Base-by-base conservation (phyloP, 306 rosid genomes). In the Benincasa hispida region DNA sequence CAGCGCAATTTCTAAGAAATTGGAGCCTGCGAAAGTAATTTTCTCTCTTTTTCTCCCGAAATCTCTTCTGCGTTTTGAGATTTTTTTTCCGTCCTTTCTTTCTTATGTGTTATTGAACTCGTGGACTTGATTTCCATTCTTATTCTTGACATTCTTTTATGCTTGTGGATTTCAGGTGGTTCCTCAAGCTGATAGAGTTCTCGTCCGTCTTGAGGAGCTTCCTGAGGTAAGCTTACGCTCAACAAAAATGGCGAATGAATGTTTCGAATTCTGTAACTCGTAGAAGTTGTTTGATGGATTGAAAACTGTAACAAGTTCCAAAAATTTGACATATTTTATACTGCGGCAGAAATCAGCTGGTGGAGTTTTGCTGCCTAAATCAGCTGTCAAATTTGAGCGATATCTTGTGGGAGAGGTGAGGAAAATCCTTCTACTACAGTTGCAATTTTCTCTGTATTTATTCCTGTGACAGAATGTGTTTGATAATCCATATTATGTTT, bases 171-270 rank as follows among this genome's bases (percentile, higher is more conserved):
- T 48, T 78, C 86, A 93, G 98, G 97, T 93, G 61, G 88, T 86
- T 66, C 98, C 98, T 0, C 98, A 91, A 85, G 96, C 91, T 81
- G 98, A 93, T 78, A 90, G 97, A 81, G 98, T 93, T 75, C 96
- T 93, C 67, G 66, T 93, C 80, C 98, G 96, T 79, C 84, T 93
- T 25, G 91, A 91, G 83, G 78, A 85, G 73, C 87, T 85, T 50
- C 60, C 91, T 11, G 85, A 88, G 81, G 98, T 93, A 83, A 69
- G n/a, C 48, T 63, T 56, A 85, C 60, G 10, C 53, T 63, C 45
- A 0, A 1, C 6, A 62, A 65, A 50, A 24, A 30, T 63, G 59
- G 68, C 39, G 11, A 28, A 27, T 39, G 24, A 37, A n/a, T 51
- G 19, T 17, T 57, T 3, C 1, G 56, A 13, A 45, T 45, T 39